Conservation (phyloP, 306 rosid species). For the Crataegus laevigata region DNA sequence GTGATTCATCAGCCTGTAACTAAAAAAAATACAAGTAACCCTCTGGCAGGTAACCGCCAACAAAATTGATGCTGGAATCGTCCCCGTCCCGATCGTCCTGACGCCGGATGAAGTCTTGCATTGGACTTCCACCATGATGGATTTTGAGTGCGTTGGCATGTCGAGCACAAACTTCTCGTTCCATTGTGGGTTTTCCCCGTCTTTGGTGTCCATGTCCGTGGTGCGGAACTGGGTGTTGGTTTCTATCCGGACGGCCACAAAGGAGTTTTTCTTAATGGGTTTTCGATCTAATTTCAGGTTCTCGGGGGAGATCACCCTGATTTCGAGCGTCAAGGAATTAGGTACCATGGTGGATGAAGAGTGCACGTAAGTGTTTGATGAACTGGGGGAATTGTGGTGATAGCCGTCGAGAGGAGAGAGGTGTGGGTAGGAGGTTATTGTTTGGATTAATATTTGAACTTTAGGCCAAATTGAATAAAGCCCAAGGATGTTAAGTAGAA, state of each 20-base stretch:
- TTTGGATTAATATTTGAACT: no score
- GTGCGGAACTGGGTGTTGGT: neutral
- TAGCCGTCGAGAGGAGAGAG: neutral
- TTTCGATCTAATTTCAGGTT: conserved; percentile 32
- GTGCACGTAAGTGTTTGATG: neutral
- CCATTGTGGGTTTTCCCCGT: conserved; percentile 54
- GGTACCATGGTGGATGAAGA: neutral
- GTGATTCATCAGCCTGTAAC: conserved; percentile 61
- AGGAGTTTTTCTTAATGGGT: conserved; percentile 30
- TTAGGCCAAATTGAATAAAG: no score
- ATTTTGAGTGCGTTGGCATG: conserved; percentile 39
- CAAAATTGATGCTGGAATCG: conserved; percentile 48
- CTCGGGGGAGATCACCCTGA: conserved; percentile 50
- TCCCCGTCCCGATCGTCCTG: conserved; percentile 35
- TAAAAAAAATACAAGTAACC: conserved; percentile 50
- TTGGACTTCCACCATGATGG: conserved; percentile 35
- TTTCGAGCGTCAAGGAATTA: conserved; percentile 34
- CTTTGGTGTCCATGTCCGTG: conserved; percentile 30
- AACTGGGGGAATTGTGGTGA: no score
- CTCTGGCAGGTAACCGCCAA: conserved; percentile 41
- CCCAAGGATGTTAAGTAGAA: no score
- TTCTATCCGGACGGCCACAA: conserved; percentile 35
- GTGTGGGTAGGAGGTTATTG: neutral
- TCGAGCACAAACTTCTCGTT: conserved; percentile 41
- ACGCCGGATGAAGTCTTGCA: conserved; percentile 29